Percentiles rank a stretch among this genome's conserved stretches.
Conservation (phyloP, 2,329 filamentous ascomycete species). For the Phialophora expanda region DNA sequence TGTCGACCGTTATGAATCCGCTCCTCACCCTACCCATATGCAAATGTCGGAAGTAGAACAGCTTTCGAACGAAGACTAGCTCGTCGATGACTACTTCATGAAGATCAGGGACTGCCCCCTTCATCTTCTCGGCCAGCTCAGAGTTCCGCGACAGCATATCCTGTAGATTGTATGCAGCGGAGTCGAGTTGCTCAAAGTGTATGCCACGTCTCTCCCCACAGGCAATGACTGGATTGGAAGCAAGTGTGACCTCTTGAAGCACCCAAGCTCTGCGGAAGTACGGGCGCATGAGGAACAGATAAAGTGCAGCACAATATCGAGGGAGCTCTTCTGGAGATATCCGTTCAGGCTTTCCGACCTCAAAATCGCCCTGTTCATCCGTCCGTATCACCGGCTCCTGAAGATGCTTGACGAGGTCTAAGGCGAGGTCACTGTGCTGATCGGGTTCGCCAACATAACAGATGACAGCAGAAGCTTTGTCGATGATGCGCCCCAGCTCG, state of each 20-base stretch:
- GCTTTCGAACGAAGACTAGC: conserved; percentile 17
- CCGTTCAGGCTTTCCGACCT: conserved; percentile 13
- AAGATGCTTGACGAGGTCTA: conserved; percentile 27
- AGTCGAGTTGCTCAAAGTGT: conserved; percentile 10
- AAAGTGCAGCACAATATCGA: conserved; percentile 17
- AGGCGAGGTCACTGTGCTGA: conserved; percentile 25
- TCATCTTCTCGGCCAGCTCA: conserved; percentile 10
- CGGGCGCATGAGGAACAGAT: conserved; percentile 31
- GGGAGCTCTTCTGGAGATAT: conserved; percentile 19
- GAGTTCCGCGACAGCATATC: conserved; percentile 12
- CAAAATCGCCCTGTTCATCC: conserved; percentile 11
- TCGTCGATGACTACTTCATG: neutral
- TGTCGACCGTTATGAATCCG: neutral
- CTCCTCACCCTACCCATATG: neutral
- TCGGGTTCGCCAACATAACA: conserved; percentile 31
- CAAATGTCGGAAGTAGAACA: conserved; percentile 18
- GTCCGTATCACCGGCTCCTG: conserved; percentile 3
- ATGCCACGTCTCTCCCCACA: conserved; percentile 22
- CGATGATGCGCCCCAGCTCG: conserved; percentile 28
- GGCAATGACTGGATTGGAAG: conserved; percentile 26
- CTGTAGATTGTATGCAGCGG: conserved; percentile 11
- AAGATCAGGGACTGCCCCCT: conserved; percentile 1
- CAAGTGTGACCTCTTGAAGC: conserved; percentile 35
- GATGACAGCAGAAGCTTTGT: conserved; percentile 26
- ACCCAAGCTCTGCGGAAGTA: conserved; percentile 37